These are phyloP conservation scores for Solanum ossicruentum DNA, from an alignment of 257 asterid genomes.

Conservation along the genomic window DNA sequence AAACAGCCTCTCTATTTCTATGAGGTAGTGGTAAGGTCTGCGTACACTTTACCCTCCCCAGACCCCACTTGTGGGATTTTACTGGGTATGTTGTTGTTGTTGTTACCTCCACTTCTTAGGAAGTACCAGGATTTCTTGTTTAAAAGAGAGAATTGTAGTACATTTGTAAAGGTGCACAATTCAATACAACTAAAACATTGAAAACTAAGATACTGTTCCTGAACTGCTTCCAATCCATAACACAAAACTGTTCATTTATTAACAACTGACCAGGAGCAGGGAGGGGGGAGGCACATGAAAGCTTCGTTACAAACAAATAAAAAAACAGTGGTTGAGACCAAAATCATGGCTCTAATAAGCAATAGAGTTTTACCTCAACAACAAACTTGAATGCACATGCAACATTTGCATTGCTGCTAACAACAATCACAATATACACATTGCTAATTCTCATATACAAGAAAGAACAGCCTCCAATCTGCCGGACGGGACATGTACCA, in stretches of 20 bases:
- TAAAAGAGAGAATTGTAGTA: not conserved
- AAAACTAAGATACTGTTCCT: not conserved
- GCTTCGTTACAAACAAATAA: not conserved
- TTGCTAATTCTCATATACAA: constrained; percentile 97
- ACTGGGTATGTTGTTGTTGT: no score
- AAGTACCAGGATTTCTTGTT: not conserved
- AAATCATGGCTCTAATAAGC: not conserved
- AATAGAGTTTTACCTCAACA: constrained; percentile 63
- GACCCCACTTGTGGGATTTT: no score
- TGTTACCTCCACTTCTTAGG: not conserved
- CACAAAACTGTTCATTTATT: not conserved
- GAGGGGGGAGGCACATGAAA: not conserved
- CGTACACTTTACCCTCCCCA: no score
- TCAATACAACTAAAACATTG: not conserved
- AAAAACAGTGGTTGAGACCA: not conserved
- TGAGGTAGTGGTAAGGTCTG: no score
- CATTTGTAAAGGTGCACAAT: not conserved
- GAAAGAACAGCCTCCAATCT: constrained; percentile 99
- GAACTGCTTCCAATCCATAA: not conserved
- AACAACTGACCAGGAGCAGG: not conserved
- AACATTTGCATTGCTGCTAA: constrained; percentile 97
- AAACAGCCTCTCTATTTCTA: no score
- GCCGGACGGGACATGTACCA: constrained; percentile 97
- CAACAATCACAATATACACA: constrained; percentile 96
- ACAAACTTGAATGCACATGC: constrained; percentile 98